Conservation (phyloP, 2,329 filamentous ascomycete species). For the Coniochaeta sp. region DNA sequence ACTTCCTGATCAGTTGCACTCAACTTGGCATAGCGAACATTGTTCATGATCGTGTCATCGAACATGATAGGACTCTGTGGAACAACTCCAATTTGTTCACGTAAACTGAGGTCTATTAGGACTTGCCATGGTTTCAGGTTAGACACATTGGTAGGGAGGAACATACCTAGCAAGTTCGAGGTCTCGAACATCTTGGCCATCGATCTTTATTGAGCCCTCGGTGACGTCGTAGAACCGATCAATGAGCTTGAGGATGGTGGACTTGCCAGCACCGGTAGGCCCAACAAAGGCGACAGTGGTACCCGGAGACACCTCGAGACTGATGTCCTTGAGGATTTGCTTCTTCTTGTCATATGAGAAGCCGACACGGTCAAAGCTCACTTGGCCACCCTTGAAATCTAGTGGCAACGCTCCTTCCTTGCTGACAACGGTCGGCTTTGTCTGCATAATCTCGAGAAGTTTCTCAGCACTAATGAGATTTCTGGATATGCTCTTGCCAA, state of each 20-base stretch:
- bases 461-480: constrained; percentile 52
- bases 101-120: constrained; percentile 28
- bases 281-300: constrained; percentile 54
- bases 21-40: constrained; percentile 48
- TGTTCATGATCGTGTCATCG: constrained; percentile 52
- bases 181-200: constrained; percentile 49
- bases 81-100: constrained; percentile 47
- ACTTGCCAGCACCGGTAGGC: constrained; percentile 52
- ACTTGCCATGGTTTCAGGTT: no score
- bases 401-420: constrained; percentile 42
- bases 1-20: constrained; percentile 49
- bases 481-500: constrained; percentile 48
- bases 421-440: constrained; percentile 46
- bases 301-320: constrained; percentile 41
- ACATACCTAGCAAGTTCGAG: constrained; percentile 40
- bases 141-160: not conserved
- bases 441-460: constrained; percentile 50
- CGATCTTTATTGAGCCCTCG: constrained; percentile 43
- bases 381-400: constrained; percentile 42
- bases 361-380: constrained; percentile 46
- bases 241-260: constrained; percentile 50
- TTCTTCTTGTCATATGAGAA: constrained; percentile 56
- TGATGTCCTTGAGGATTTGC: constrained; percentile 46
- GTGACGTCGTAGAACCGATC: constrained; percentile 53
- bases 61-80: constrained; percentile 50